Conservation (phyloP, 202 grass and related monocot genomes). For the Hordeum pubiflorum region DNA sequence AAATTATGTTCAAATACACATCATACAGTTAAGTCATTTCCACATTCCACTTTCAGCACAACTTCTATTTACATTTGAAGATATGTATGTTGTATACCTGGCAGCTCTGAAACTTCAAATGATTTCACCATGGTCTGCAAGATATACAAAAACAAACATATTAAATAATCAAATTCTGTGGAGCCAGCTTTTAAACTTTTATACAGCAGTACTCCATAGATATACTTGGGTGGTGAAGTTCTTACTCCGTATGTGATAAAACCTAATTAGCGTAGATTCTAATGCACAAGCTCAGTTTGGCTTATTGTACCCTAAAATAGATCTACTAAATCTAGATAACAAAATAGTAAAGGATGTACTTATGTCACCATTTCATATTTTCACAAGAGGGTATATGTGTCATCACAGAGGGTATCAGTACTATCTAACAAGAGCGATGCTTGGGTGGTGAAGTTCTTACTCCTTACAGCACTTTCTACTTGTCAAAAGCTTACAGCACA, state of each 20-base stretch:
- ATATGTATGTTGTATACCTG: conserved; percentile 48
- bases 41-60: background rate
- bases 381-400: background rate
- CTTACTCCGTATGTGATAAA: background rate
- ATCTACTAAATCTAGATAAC: background rate
- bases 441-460: background rate
- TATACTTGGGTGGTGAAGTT: no score
- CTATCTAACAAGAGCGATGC: background rate
- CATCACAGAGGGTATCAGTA: background rate
- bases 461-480: background rate
- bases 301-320: background rate
- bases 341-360: background rate
- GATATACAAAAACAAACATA: conserved; percentile 27
- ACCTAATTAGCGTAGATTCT: background rate
- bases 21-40: conserved; percentile 18
- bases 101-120: conserved; percentile 87
- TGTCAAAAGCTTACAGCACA: background rate
- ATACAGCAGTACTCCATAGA: background rate
- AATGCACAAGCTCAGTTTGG: background rate
- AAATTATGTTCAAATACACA: conserved; percentile 31
- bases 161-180: conserved; percentile 22
- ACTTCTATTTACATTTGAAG: background rate
- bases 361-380: background rate
- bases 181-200: background rate
- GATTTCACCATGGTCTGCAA: conserved; percentile 95